phyloP scores from a whole-genome alignment of 805 yeast genomes.

The Sugiyamaella lignohabitans region DNA sequence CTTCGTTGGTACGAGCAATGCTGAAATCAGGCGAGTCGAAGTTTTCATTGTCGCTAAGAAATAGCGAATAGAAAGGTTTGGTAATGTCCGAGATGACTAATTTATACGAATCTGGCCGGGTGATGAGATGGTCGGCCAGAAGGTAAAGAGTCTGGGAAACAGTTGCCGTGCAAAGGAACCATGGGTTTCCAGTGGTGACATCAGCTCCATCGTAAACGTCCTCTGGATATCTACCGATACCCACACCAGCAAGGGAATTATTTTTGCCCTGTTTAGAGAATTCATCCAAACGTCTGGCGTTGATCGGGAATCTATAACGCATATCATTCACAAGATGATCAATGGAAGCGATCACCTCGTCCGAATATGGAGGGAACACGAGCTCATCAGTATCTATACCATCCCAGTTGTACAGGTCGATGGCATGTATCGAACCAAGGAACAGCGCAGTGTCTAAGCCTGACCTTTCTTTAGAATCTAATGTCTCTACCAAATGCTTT shows the following conservation, averaged over 20 bases:
- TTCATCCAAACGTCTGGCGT: constrained; percentile 29
- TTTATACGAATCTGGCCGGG: constrained; percentile 14
- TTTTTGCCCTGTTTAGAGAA: constrained; percentile 13
- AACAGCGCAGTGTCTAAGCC: constrained; percentile 80
- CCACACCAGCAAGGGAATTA: constrained; percentile 43
- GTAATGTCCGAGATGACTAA: constrained; percentile 11
- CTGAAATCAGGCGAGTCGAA: constrained; percentile 8
- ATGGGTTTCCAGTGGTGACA: constrained; percentile 78
- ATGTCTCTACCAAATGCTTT: constrained; percentile 67
- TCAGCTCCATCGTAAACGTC: constrained; percentile 77
- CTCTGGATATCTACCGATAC: constrained; percentile 87
- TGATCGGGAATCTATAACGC: constrained; percentile 72
- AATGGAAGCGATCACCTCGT: constrained; percentile 38
- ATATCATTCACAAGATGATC: constrained; percentile 57
- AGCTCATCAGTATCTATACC: constrained; percentile 15
- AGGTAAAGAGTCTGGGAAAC: constrained; percentile 31
- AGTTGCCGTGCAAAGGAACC: constrained; percentile 57
- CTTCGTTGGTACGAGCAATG: constrained; percentile 9
- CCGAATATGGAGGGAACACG: constrained; percentile 25
- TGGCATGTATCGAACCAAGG: constrained; percentile 38
- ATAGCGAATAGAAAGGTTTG: constrained; percentile 16
- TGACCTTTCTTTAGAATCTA: constrained; percentile 43
- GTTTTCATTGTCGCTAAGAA: constrained; percentile 17
- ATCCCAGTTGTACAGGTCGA: constrained; percentile 15
- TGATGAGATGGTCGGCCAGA: constrained; percentile 25